A percentile compares a stretch with the other conserved stretches of the same genome.
Evolutionary conservation across 1,139 yeast genomes (phyloP).

Genomic region (Candida albicans): DNA sequence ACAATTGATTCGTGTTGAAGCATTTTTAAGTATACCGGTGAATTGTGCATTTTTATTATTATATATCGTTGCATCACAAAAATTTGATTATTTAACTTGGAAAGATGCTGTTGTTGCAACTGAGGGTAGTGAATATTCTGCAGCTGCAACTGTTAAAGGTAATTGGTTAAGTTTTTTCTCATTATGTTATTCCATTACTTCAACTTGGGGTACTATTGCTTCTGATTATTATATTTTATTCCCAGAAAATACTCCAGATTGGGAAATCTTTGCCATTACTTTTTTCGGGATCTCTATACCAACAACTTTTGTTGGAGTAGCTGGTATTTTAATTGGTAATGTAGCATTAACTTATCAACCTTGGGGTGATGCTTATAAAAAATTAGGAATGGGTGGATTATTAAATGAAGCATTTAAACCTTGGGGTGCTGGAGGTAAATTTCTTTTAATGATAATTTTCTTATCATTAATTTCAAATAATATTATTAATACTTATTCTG

Average conservation of each 20-base stretch:
- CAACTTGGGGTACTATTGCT: slow-evolving; percentile 90
- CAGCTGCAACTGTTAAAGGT: slow-evolving; percentile 48
- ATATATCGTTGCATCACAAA: slow-evolving; percentile 64
- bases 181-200: slow-evolving; percentile 73
- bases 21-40: slow-evolving; percentile 68
- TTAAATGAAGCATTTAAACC: slow-evolving; percentile 64
- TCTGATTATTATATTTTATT: slow-evolving; percentile 82
- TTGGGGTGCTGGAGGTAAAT: slow-evolving; percentile 83
- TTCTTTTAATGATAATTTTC: slow-evolving; percentile 65
- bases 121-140: slow-evolving; percentile 18
- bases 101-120: slow-evolving; percentile 31
- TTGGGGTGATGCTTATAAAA: slow-evolving; percentile 60
- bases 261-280: slow-evolving; percentile 58
- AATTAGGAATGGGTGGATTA: slow-evolving; percentile 77
- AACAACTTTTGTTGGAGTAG: slow-evolving; percentile 73
- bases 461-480: slow-evolving; percentile 79
- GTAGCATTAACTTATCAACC: slow-evolving; percentile 61
- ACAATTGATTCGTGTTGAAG: slow-evolving; percentile 67
- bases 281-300: slow-evolving; percentile 71
- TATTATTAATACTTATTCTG: slow-evolving; percentile 74
- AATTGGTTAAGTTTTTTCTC: slow-evolving; percentile 75
- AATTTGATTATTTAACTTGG: slow-evolving; percentile 43
- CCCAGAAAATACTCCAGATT: slow-evolving; percentile 69
- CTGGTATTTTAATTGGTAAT: slow-evolving; percentile 71
- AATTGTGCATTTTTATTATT: slow-evolving; percentile 65